Base-by-base conservation (phyloP, 1,284 basidiomycete genomes). In the Cryptococcus sp. region DNA sequence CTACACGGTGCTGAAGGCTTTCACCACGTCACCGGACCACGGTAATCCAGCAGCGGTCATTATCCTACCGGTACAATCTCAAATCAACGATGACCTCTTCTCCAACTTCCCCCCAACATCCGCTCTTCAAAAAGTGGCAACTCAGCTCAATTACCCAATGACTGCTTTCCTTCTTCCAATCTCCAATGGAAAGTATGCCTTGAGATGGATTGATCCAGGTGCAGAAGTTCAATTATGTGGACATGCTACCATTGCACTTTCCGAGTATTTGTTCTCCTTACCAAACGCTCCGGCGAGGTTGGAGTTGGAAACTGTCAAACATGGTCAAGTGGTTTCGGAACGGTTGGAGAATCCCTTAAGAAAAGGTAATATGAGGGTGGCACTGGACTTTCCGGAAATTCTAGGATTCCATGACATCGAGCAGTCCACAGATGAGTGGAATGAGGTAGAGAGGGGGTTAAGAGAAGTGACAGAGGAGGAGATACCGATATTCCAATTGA, bases 21-120 rank as follows among this genome's bases (percentile, higher is more conserved):
- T 57, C 48, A 48, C 52, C n/a, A 45, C 48, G 2, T 31, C 46
- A 3, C 42, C 51, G 18, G 19, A 43, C 4, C n/a, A 37, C 7
- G 56, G 56, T 10, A 58, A 58, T 22, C 56, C 56, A 28, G 56
- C 56, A 18, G 53, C 56, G 2, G 56, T 58, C 4, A 46, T 58
- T 19, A 31, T 52, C 48, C 42, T 55, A 24, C 53, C 53, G 5
- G 14, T 43, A 10, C 18, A 21, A 24, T 9, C 4, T 32, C 34
- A 32, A 22, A 21, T 9, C 25, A 13, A 19, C 1, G 25, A 21
- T 14, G 22, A n/a, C 10, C 28, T 31, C 18, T 43, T 25, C n/a
- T n/a, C 25, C 39, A 16, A 28, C 13, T 52, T 41, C 22, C 56
- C 56, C 5, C 22, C 49, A 18, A 52, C 54, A 44, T 24, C 37